phyloP scores from a whole-genome alignment of 257 asterid genomes.

The Nicotiana noctiflora region DNA sequence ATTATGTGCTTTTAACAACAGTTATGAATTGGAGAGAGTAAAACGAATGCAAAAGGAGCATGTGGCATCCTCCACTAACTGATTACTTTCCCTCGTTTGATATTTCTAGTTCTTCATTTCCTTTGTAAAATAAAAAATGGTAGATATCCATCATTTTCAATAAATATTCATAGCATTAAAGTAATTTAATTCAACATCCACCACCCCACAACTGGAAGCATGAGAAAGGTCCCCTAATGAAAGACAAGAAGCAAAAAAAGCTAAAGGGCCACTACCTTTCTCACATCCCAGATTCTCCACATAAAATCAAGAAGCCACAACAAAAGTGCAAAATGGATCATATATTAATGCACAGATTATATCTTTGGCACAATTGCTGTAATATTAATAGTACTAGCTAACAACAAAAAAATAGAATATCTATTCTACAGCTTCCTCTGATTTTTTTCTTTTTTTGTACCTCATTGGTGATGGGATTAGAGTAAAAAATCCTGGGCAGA shows the following conservation, averaged over 20 bases:
- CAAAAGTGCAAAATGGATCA: not conserved
- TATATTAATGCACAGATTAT: not conserved
- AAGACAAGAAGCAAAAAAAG: not conserved
- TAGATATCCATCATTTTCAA: conserved; percentile 2
- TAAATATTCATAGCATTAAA: conserved; percentile 2
- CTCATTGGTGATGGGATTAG: not conserved
- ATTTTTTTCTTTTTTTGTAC: not conserved
- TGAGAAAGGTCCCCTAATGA: not conserved
- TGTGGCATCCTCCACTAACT: too few relatives aligned
- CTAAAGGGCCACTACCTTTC: not conserved
- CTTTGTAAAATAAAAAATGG: not conserved
- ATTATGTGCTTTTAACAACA: too few relatives aligned
- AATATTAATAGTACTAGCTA: not conserved
- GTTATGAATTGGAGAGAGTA: too few relatives aligned
- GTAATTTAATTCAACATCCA: not conserved
- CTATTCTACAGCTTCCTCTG: not conserved
- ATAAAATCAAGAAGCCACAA: not conserved
- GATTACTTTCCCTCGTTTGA: too few relatives aligned
- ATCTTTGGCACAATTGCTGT: not conserved
- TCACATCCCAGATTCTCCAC: conserved; percentile 3
- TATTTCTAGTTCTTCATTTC: not conserved
- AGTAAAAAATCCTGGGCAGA: not conserved
- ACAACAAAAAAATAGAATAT: not conserved
- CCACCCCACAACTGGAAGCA: not conserved
- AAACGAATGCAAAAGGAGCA: too few relatives aligned